Evolutionary conservation across 2,329 filamentous ascomycete genomes (phyloP), one percentile per base, ranked within the genome.

Genomic region (Lomentospora prolificans): DNA sequence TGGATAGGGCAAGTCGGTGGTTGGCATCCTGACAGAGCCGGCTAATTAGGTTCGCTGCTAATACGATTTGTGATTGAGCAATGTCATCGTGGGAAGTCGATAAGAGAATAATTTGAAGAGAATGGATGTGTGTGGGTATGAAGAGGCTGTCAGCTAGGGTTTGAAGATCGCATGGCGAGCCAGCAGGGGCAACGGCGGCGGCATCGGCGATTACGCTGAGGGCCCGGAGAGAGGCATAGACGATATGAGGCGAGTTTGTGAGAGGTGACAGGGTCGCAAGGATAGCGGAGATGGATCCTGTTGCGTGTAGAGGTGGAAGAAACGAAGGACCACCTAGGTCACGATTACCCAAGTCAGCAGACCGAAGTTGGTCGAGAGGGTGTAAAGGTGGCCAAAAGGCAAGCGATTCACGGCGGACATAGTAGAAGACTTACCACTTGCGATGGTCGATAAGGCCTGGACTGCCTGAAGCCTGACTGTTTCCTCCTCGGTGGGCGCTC

Each of bases 391-490:
- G 19, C 7, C 19, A 22, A 3, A 8, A 54, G 25, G 10, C 24
- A 10, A 22, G n/a, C 22, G 36, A 19, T 44, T 30, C 3, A 19
- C 22, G n/a, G n/a, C n/a, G n/a, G n/a, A n/a, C n/a, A n/a, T 12
- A 6, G 27, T 14, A 30, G 25, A 3, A 3, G 17, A 41, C 51
- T 19, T 77, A 90, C 91, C 90, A 71, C 87, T 85, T 57, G 90
- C 89, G 65, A 97, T 81, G 68, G 89, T 94, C 50, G 86, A 85
- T 33, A 95, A 74, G n/a, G 96, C 79, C 60, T 95, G 84, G 39
- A 91, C 80, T n/a, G 87, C 86, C 67, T 95, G 89, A 57, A 94
- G 74, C 61, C 83, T 81, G 51, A 85, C 77, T 48, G 81, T 77
- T 56, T 91, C 85, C 58, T 88, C 82, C 9, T 84, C 80, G 12